Evolutionary conservation across 2,329 filamentous ascomycete species (phyloP), one percentile per base, ranked within the genome.

Genomic region (Pyrenochaeta sp.): DNA sequence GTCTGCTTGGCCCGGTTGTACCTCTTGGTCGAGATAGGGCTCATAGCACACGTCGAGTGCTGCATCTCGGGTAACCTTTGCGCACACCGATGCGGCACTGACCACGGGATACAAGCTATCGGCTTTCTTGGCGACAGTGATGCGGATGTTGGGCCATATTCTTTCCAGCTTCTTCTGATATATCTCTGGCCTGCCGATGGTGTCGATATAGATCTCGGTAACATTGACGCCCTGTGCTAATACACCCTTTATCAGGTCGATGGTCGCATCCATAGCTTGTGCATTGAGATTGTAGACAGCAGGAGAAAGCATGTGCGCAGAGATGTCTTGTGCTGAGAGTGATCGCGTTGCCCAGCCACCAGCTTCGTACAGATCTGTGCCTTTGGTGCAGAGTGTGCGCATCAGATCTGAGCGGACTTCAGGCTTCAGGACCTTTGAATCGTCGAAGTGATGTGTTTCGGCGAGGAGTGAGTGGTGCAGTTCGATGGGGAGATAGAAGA

Each of bases 61-160:
- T 2, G 88, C 88, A 73, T 99, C 94, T 53, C 94, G 81, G 9
- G 94, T 97, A 20, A 99, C 94, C 72, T 99, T 99, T 40, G 94
- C 94, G 70, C 89, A 95, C 3, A 99, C 91, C 51, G 89, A 94
- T 6, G 94, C 93, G 21, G 93, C 94, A 60, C 89, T 95, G 40
- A 97, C 94, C 67, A 88, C 93, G 1, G 94, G 91, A 70, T 93
- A 97, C 35, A 97, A 69, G 48, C 88, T 90, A 69, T 99, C 93
- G 3, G 94, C 93, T 77, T 97, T 97, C 58, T 77, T 80, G 18
- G 75, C 77, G 3, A 80, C 77, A 0, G 76, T 79, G 44, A 80
- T 77, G 3, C 65, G 59, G 24, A 73, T 63, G 0, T 85, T 86
- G 1, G 94, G 93, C 69, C 97, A 97, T 38, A 95, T 79, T 48